Percentiles rank a stretch among this genome's conserved stretches.
Conservation (phyloP, 1,139 yeast genomes). For the Debaryomyces subglobosus region DNA sequence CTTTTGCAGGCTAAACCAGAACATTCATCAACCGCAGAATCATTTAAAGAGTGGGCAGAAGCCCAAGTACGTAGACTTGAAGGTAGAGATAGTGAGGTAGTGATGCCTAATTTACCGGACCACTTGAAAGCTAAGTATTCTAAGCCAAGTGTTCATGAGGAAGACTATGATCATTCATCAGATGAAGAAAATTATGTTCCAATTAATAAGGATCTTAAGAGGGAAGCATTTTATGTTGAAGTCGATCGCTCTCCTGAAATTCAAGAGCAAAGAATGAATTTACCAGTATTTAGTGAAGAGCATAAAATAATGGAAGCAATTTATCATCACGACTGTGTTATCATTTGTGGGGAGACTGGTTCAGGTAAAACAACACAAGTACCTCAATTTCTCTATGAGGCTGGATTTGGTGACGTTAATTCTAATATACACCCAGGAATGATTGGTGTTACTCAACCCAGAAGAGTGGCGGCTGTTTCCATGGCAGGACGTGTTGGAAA, state of each 20-base stretch:
- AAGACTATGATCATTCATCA: constrained; percentile 65
- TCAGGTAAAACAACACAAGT: constrained; percentile 84
- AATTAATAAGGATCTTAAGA: constrained; percentile 51
- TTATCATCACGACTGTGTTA: constrained; percentile 86
- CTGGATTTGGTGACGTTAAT: constrained; percentile 74
- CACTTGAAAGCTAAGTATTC: constrained; percentile 49
- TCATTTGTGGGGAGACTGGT: constrained; percentile 92
- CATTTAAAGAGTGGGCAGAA: constrained; percentile 66
- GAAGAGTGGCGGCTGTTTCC: constrained; percentile 98
- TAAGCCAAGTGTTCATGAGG: constrained; percentile 51
- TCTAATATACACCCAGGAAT: constrained; percentile 77
- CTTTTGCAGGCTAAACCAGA: constrained; percentile 43
- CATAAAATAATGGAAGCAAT: constrained; percentile 95
- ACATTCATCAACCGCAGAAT: constrained; percentile 45
- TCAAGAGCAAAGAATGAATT: constrained; percentile 64
- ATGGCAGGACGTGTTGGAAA: constrained; percentile 89
- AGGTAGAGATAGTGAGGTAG: constrained; percentile 53
- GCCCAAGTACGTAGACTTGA: constrained; percentile 57
- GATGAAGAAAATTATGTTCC: constrained; percentile 60
- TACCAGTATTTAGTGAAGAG: constrained; percentile 92
- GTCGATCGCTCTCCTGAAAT: constrained; percentile 67
- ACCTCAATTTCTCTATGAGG: constrained; percentile 78
- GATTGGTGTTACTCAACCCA: constrained; percentile 96
- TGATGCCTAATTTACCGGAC: constrained; percentile 54
- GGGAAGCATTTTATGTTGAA: constrained; percentile 70